Base-by-base conservation (phyloP, 441 rosid species). In the Corymbia citriodora region DNA sequence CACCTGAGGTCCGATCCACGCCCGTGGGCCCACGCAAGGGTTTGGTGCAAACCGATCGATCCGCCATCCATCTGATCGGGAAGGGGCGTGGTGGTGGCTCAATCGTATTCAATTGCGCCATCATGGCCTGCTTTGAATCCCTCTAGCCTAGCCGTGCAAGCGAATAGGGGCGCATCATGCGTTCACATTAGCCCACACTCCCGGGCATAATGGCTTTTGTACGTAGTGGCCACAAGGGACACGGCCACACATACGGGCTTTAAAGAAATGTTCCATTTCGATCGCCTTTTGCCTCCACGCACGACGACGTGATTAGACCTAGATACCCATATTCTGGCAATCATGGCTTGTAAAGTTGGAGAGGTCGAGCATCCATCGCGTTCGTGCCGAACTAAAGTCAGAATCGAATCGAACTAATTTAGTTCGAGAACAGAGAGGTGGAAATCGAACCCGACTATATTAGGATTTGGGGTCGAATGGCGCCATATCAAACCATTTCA, bases 401-500 rank as follows among this genome's bases (percentile, higher is more conserved):
- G 18, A 63, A 33, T 33, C 45, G 18, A 23, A 45, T 45, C n/a
- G 53, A 15, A 23, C 85, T 45, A 12, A 15, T 79, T 7, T 7
- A 13, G 85, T 23, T 48, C n/a, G 53, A 45, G 52, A 25, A 19
- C 49, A 72, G 3, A 36, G 27, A 40, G 83, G 9, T 72, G 3
- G 49, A 36, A 36, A 18, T 25, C 29, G 3, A 72, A 72, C 29
- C 16, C 0, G 0, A 6, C 83, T 21, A 40, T 36, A 36, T 1
- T 19, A 36, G 48, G 16, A 72, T 36, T 0, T 23, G 52, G 3
- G 10, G 12, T 45, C 17, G 1, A 79, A 40, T 17, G 52, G 4
- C 1, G 6, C 10, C 10, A 7, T 0, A 79, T 79, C 2, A 3
- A 45, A 13, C 6, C 18, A 45, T 45, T 45, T 45, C 52, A 2